Evolutionary conservation across 2,329 filamentous ascomycete genomes (phyloP), one percentile per base, ranked within the genome.

Genomic region (Colletotrichum agaves): DNA sequence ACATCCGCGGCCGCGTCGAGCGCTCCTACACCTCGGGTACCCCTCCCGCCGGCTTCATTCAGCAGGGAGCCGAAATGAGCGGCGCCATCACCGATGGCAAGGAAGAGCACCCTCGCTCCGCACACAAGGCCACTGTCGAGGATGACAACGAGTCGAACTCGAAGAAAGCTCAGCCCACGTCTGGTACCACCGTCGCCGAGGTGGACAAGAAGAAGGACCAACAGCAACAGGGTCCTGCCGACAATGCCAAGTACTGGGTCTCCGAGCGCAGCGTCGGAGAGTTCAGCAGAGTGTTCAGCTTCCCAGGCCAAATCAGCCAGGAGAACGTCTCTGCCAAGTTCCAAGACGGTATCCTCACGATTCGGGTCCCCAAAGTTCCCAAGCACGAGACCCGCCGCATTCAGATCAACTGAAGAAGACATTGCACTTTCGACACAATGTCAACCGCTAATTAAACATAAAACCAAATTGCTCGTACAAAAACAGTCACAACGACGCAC

Each of bases 1-100:
- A 88, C 70, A 84, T 96, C 76, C 88, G 87, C 65, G 93, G 93
- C 74, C 88, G 84, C 71, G 85, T 88, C 63, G 91, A 94, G 79
- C 87, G 89, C 72, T 81, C 81, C 71, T 86, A 88, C 78, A 86
- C 87, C 67, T 80, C 87, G 43, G 86, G 86, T 66, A 83, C 82
- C 8, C 80, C 83, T 3, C 78, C 85, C 35, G 80, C 85, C 31
- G 83, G 80, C 55, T 78, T 82, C 55, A 79, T 88, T 61, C 64
- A 59, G 64, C 85, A 88, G 70, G 79, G 75, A 67, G 74, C 72
- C 61, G 73, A 75, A 63, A 74, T 69, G 63, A 76, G 72, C 70
- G 80, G 75, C n/a, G 76, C 80, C 70, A 81, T 83, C 70, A 76
- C 79, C 41, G 82, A 84, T 46, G 74, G 73, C 59, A 76, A 80